Evolutionary conservation across 805 yeast genomes (phyloP).

Genomic region (Candida arabinofermentans): DNA sequence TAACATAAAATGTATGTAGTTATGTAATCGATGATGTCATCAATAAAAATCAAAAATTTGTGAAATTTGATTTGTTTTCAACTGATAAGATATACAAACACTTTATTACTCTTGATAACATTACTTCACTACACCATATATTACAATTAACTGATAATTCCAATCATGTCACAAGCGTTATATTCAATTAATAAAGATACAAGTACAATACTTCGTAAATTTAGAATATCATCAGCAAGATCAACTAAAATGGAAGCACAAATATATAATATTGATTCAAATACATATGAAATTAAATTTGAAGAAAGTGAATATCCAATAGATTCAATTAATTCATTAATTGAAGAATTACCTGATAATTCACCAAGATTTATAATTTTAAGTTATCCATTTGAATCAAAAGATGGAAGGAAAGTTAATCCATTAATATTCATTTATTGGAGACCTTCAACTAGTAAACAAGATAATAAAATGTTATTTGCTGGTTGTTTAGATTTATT

Average conservation of each 20-base stretch:
- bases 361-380: constrained; percentile 71
- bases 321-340: constrained; percentile 44
- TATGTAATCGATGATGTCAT: too few species aligned
- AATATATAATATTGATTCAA: constrained; percentile 55
- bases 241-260: constrained; percentile 57
- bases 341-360: constrained; percentile 78
- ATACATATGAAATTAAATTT: constrained; percentile 45
- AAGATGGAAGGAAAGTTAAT: constrained; percentile 68
- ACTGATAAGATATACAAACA: too few species aligned
- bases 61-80: too few species aligned
- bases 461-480: constrained; percentile 78
- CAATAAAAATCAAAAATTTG: too few species aligned
- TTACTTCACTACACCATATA: neutral
- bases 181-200: constrained; percentile 65
- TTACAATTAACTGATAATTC: neutral
- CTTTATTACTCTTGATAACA: neutral
- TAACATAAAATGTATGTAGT: too few species aligned
- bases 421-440: constrained; percentile 84
- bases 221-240: constrained; percentile 70
- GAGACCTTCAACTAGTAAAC: constrained; percentile 84
- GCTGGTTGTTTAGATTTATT: constrained; percentile 87
- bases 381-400: constrained; percentile 70
- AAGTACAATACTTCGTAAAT: constrained; percentile 56
- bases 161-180: constrained; percentile 43
- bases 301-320: constrained; percentile 33